Base-by-base conservation (phyloP, 805 yeast genomes). In the Kazachstania taianensis region DNA sequence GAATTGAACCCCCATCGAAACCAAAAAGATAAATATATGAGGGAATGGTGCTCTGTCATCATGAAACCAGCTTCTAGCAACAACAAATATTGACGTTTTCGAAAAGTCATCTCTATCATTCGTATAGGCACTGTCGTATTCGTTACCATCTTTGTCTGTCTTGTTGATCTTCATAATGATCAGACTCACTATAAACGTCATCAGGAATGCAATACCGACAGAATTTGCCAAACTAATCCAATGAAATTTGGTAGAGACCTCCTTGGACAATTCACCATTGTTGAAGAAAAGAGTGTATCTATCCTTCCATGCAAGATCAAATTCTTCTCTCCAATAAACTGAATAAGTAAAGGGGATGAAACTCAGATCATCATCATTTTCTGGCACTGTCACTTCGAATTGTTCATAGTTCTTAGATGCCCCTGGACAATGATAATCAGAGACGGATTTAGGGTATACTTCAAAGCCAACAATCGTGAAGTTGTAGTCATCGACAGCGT, bases 311-410 rank as follows among this genome's bases (percentile, higher is more conserved):
- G 70, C 68, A 17, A 81, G 63, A 2, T 73, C 69, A 29, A 63
- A 61, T 41, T 85, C 94, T 53, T 85, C 94, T 53, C 92, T 67
- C 94, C 94, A 85, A 51, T 80, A 80, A 3, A 86, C 85, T 1
- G 94, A 74, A 48, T 84, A 86, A 1, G 95, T 80, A 58, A 75
- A 85, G 3, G 89, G 87, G 23, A 85, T 70, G 25, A 65, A 51
- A 1, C 62, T 51, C n/a, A 55, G 48, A 9, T 62, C 66, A 13
- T 41, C 46, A 22, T 43, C 45, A 7, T 60, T 60, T 7, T 62
- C 51, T 18, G 63, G 59, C 4, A 69, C 58, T 15, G 68, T 59
- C 6, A 84, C 51, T 27, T 75, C 73, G 44, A 68, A 74, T 42
- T 76, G 74, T 25, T 71, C 63, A 53, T 66, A 79, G 47, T 71